phyloP scores from a whole-genome alignment of 2,329 filamentous ascomycete genomes.

The Colletotrichum shisoi region DNA sequence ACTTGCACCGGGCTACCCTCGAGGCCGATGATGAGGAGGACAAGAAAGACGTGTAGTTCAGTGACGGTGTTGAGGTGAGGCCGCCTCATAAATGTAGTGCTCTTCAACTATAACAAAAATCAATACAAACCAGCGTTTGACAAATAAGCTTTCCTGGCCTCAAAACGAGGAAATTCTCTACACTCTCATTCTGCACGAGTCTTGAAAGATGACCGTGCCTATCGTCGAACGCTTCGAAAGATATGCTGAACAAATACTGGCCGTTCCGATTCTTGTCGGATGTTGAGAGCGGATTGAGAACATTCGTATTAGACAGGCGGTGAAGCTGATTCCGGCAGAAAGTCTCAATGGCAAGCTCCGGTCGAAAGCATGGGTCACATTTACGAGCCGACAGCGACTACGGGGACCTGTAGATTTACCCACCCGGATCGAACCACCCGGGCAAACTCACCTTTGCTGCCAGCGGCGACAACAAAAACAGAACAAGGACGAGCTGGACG shows the following conservation, averaged over 20 bases:
- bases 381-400: conserved; percentile 1
- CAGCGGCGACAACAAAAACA: background rate
- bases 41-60: conserved; percentile 37
- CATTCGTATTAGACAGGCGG: conserved; percentile 16
- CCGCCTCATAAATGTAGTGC: conserved; percentile 17
- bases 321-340: conserved; percentile 26
- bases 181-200: background rate
- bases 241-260: background rate
- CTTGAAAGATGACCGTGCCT: too few species aligned
- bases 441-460: conserved; percentile 7
- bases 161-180: too few species aligned
- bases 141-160: background rate
- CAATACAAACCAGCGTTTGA: conserved; percentile 12
- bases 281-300: background rate
- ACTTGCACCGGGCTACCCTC: conserved; percentile 53
- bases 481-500: background rate
- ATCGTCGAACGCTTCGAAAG: background rate
- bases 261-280: background rate
- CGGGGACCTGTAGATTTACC: conserved; percentile 21
- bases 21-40: conserved; percentile 35
- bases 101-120: conserved; percentile 16
- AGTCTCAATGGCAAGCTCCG: conserved; percentile 37
- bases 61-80: conserved; percentile 1
- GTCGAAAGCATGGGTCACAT: conserved; percentile 29
- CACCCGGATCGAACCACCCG: conserved; percentile 34